Base-by-base conservation (phyloP, 768 basidiomycete genomes). In the Mycena amicta region DNA sequence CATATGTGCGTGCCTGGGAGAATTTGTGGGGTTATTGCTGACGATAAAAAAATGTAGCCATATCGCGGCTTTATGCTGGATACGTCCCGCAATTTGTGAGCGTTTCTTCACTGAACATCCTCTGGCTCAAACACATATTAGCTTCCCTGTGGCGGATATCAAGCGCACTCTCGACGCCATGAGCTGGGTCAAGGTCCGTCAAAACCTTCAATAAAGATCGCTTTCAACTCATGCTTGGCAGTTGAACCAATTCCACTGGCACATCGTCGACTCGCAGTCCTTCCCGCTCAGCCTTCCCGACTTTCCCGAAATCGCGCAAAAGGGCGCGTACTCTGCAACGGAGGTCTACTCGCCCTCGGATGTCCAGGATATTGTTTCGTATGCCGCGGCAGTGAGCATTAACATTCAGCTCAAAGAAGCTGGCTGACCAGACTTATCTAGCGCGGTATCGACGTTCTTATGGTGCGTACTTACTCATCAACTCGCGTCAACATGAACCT, bases 11-110 rank as follows among this genome's bases (percentile, higher is more conserved):
- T 78, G 8, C 33, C n/a, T n/a, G n/a, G n/a, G n/a, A n/a, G n/a
- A n/a, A n/a, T n/a, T n/a, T n/a, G n/a, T n/a, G n/a, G n/a, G n/a
- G n/a, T n/a, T n/a, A 29, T 26, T 20, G 25, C 8, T 52, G 20
- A 54, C 45, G 20, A 45, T 39, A 43, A 51, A 26, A 45, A 23
- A 23, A 25, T 30, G 5, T 62, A 89, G 87, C 86, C 87, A 0
- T 90, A 87, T 68, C 83, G 92, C 22, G 90, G 88, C 8, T 79
- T 92, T 55, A 83, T 93, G 83, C 79, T 94, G 13, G 92, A 94
- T 68, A 93, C 92, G 0, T 77, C 90, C 1, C 77, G 92, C 25
- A 88, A 92, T 72, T 94, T 77, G 85, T 88, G 66, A 56, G 86
- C 73, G 1, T 61, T 2, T 28, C 60, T 6, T 26, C 55, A 22